Evolutionary conservation across 1,284 basidiomycete genomes (phyloP), one percentile per base, ranked within the genome.

Genomic region (Phenoliferia sp.): DNA sequence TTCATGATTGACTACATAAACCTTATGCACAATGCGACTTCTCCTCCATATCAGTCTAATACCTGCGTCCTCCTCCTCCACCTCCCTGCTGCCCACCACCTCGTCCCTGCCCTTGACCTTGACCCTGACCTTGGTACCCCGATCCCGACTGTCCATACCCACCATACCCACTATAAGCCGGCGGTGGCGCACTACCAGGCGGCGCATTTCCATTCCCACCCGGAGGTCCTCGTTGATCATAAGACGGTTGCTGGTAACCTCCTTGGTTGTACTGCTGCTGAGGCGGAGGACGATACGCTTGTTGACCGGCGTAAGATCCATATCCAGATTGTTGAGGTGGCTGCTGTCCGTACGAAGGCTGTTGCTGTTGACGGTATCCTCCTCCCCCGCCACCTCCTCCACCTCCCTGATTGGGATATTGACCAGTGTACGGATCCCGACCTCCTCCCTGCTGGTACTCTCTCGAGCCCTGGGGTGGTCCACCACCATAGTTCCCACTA

Each of bases 401-500:
- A 17, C 67, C 17, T 52, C 59, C 39, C 22, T 12, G 39, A 12
- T 22, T 44, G 12, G 39, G 39, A 12, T 22, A 44, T 22, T 70
- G 69, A 2, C 71, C 71, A 2, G 55, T 61, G 64, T 69, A 69
- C 28, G 68, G 67, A 35, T 71, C 73, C 17, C 67, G 63, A 2
- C 48, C 58, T 3, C 62, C 62, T 29, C 62, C 39, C 19, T 62
- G 28, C 17, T 59, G 33, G 26, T 56, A 58, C 7, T 61, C 59
- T 54, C 69, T 62, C 15, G 62, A 55, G n/a, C 58, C 62, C 17
- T 62, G 59, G 33, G 61, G 59, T 2, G 64, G 61, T 10, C 56
- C 58, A 34, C 66, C 59, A 29, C 16, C 17, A 15, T 31, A 28
- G 15, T 22, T 35, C 19, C 29, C 52, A n/a, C n/a, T n/a, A n/a